Conservation (phyloP, 2,329 filamentous ascomycete genomes). For the Chaetomiaceae sp. region DNA sequence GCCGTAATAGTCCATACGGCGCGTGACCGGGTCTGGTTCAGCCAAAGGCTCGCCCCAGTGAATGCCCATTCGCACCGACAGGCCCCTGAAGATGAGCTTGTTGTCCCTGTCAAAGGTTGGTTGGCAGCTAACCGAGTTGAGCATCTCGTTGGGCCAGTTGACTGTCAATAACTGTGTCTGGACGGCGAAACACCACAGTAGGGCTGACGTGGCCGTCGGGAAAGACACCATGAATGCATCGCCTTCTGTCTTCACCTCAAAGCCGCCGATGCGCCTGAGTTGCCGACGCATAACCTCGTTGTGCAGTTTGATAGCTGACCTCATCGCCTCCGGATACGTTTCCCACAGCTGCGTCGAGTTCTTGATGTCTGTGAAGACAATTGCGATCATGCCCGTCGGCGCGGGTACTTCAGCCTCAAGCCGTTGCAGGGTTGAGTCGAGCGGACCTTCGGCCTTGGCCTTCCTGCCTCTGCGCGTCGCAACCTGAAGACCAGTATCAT, state of each 20-base stretch:
- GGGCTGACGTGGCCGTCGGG: conserved; percentile 86
- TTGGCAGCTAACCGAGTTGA: conserved; percentile 80
- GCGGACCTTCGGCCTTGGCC: conserved; percentile 58
- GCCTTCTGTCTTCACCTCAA: conserved; percentile 99
- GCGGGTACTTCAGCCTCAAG: conserved; percentile 88
- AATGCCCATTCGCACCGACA: conserved; percentile 96
- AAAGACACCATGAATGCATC: conserved; percentile 99
- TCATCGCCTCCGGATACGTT: conserved; percentile 90
- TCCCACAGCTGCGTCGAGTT: conserved; percentile 97
- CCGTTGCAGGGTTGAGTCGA: conserved; percentile 80
- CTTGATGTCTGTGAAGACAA: conserved; percentile 99
- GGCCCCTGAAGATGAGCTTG: conserved; percentile 84
- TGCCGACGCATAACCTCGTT: conserved; percentile 96
- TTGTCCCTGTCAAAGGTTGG: conserved; percentile 78
- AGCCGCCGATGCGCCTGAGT: conserved; percentile 87
- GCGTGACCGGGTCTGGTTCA: conserved; percentile 91
- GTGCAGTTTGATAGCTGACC: conserved; percentile 93
- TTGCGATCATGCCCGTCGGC: conserved; percentile 82
- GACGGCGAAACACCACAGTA: conserved; percentile 95
- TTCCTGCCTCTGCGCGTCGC: conserved; percentile 57
- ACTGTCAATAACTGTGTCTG: conserved; percentile 84
- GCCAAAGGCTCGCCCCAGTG: conserved; percentile 94
- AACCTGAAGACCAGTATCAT: conserved; percentile 60
- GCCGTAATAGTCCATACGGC: conserved; percentile 98
- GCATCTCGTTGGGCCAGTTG: conserved; percentile 87